Base-by-base conservation (phyloP, 2,329 filamentous ascomycete species). In the Pseudocercospora macadamiae region DNA sequence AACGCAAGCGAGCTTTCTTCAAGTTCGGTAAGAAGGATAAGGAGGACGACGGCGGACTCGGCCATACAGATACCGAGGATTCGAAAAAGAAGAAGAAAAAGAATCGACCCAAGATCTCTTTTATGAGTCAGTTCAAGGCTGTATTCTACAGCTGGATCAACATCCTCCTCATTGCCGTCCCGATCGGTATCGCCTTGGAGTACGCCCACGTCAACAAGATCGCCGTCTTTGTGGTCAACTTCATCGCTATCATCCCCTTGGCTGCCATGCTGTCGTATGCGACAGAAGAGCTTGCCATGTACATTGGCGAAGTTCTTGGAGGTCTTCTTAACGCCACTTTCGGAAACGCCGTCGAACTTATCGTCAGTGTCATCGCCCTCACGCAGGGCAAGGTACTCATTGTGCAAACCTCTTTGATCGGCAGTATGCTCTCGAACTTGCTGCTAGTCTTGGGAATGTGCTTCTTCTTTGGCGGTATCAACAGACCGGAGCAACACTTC, bases 261-360 rank as follows among this genome's bases (percentile, higher is more conserved):
- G 93, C 93, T 2, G 90, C 89, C 12, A 87, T 96, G 80, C 81
- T 97, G 21, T 89, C 89, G 67, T 96, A 89, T 69, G 90, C 91
- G 0, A 97, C 93, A 0, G 93, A 97, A 74, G 92, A 96, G 74
- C 88, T 97, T 64, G 90, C 93, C 2, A 76, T 93, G 54, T 83
- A 87, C 57, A 76, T 78, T 56, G 92, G 93, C 51, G 92, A 97
- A 74, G 93, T 90, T 0, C 78, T 96, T 2, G 93, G 93, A 62
- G 93, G 93, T 56, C 79, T 97, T 32, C 81, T 97, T 57, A 97
- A 97, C 70, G 93, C 93, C 5, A 89, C 89, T 2, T 97, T 97
- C 73, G 93, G 92, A 79, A 87, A 82, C 67, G 82, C 75, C 4
- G 66, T 64, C 54, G 66, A 67, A 56, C 59, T 73, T 16, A 68